Conservation (phyloP, 1,139 yeast species). For the Taphrina populina region DNA sequence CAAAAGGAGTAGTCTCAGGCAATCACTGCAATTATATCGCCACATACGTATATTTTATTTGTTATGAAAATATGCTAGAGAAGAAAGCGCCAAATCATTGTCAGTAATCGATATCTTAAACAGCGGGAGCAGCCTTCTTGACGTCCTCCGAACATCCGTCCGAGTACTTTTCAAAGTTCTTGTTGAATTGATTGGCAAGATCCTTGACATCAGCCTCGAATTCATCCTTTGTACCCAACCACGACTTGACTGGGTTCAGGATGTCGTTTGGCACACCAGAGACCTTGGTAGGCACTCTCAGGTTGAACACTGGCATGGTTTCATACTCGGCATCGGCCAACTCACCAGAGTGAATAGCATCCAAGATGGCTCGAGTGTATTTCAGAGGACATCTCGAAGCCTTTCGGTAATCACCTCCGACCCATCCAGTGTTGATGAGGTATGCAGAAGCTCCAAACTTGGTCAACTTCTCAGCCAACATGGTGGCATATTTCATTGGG, state of each 20-base stretch:
- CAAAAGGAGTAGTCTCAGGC: not conserved
- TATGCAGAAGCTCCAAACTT: conserved; percentile 89
- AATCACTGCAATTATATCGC: too few relatives aligned
- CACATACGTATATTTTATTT: too few relatives aligned
- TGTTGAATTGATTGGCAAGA: conserved; percentile 74
- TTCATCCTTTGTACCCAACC: conserved; percentile 68
- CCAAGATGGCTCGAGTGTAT: conserved; percentile 95
- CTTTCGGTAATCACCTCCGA: conserved; percentile 74
- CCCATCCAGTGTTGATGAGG: conserved; percentile 98
- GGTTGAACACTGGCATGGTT: conserved; percentile 79
- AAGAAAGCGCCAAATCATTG: too few relatives aligned
- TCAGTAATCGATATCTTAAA: too few relatives aligned
- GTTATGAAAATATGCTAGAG: too few relatives aligned
- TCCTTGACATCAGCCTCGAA: conserved; percentile 68
- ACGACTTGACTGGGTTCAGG: conserved; percentile 81
- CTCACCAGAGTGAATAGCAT: conserved; percentile 91
- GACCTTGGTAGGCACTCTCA: conserved; percentile 78
- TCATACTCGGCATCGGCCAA: conserved; percentile 78
- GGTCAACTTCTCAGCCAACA: conserved; percentile 89
- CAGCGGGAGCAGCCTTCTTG: conserved; percentile 81
- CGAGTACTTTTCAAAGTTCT: conserved; percentile 82
- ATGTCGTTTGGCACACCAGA: conserved; percentile 81
- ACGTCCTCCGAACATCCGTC: conserved; percentile 84
- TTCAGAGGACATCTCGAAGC: conserved; percentile 98
- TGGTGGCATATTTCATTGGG: conserved; percentile 97